Base-by-base conservation (phyloP, 78 protist genomes). In the Speleostelium caveatum region DNA sequence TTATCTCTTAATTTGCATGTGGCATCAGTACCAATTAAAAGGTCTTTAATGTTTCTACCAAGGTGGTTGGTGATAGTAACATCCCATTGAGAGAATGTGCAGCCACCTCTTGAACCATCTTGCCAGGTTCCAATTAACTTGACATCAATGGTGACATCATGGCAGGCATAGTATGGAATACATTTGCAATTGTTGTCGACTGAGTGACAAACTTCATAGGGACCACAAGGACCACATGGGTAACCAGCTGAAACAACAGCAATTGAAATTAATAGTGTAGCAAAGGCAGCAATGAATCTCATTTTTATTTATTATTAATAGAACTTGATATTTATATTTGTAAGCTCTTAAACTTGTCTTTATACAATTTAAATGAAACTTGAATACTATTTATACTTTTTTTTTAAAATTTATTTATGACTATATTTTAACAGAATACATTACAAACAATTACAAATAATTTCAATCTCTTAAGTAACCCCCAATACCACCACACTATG, bases 191-290 rank as follows among this genome's bases (percentile, higher is more conserved):
- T 65, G 30, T 59, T 42, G 26, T 75, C 58, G 28, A 4, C 16
- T 6, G 32, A n/a, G 5, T 36, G 21, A 42, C 86, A 75, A 16
- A 75, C 69, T 59, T 75, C 58, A 42, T 60, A 56, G 16, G 1
- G n/a, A 36, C 33, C 53, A 30, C 86, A 75, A 30, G 71, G 36
- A 28, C 86, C 86, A 75, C 86, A 58, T 68, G 83, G 56, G 4
- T 22, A 59, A 19, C 16, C 19, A 51, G 86, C 71, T 19, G 73
- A 60, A 6, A 49, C 32, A 41, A 58, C 19, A 14, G 86, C 68
- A 65, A 62, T 24, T 32, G 24, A 17, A 33, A 55, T 22, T 26
- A 36, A 67, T 41, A 75, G 55, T 41, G 45, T 24, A 24, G 53
- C n/a, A 21, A 75, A 60, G 28, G 30, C 28, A 19, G 41, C 17